Conservation (phyloP, 805 yeast species). For the Starmerella bacillaris region DNA sequence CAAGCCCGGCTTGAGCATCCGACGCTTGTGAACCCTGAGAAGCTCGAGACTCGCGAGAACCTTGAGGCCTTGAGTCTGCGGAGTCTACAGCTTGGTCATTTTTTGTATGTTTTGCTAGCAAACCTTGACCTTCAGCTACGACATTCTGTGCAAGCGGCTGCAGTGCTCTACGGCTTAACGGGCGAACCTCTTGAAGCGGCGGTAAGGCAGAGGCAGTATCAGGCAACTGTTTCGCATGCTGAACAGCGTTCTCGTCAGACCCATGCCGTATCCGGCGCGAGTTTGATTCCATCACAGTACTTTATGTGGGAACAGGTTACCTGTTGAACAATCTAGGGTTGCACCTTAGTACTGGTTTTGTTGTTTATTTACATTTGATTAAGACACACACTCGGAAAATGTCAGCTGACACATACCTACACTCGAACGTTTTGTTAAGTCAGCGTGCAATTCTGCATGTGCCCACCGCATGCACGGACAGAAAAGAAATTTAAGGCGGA, state of each 20-base stretch:
- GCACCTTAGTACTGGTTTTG: constrained; percentile 1
- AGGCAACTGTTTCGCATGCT: constrained; percentile 11
- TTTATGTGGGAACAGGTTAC: background rate
- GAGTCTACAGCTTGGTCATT: no score
- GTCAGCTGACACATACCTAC: constrained; percentile 1
- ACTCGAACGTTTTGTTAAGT: no score
- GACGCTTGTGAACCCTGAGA: no score
- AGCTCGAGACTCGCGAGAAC: no score
- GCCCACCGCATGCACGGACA: no score
- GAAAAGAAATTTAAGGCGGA: no score
- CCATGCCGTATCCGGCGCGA: constrained; percentile 5
- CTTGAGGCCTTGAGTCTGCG: no score
- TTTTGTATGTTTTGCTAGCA: no score
- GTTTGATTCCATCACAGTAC: constrained; percentile 9
- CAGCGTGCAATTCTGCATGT: no score
- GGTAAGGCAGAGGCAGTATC: constrained; percentile 4
- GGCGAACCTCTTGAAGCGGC: constrained; percentile 9
- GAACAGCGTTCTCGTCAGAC: constrained; percentile 12
- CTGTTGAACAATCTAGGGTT: background rate
- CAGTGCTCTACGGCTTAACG: constrained; percentile 8
- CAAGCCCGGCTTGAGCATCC: no score
- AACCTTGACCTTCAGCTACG: background rate
- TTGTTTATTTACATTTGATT: constrained; percentile 12
- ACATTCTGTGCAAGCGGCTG: constrained; percentile 9
- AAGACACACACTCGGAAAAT: background rate